Evolutionary conservation across 2,329 filamentous ascomycete genomes (phyloP).

Genomic region (Diaporthe sp.): DNA sequence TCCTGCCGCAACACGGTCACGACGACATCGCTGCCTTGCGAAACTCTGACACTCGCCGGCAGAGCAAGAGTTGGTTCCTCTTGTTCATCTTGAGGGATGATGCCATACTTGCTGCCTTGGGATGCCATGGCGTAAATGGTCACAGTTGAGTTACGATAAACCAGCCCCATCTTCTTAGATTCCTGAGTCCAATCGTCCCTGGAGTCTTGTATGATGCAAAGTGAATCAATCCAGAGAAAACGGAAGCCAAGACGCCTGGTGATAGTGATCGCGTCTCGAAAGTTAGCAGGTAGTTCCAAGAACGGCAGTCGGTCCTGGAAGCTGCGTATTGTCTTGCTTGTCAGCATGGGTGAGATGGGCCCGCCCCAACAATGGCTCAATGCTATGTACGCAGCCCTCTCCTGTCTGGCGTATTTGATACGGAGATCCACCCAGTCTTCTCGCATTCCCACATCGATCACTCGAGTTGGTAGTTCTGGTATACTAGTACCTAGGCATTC

Average conservation of each 20-base stretch:
- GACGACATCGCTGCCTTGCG: not conserved
- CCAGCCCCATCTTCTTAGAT: not conserved
- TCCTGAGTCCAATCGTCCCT: not conserved
- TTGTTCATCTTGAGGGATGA: not conserved
- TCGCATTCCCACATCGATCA: not conserved
- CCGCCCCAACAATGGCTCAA: not conserved
- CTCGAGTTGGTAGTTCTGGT: not conserved
- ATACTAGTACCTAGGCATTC: not conserved
- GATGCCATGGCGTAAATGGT: not conserved
- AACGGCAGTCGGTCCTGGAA: not conserved
- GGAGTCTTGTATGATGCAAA: not conserved
- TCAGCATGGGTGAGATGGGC: not conserved
- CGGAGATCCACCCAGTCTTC: not conserved
- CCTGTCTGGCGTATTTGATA: not conserved
- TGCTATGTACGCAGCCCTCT: not conserved
- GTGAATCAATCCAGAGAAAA: slow-evolving; percentile 9
- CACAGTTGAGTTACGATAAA: not conserved
- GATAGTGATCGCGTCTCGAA: not conserved
- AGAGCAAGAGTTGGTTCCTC: not conserved
- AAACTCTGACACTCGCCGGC: not conserved
- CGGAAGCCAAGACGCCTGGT: not conserved
- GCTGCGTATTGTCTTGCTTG: not conserved
- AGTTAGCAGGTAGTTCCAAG: not conserved
- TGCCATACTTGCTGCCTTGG: not conserved
- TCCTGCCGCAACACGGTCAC: not conserved